These are phyloP conservation scores for Blastocystis sp. DNA, from an alignment of 352 stramenopile genomes.

Conservation along the genomic window DNA sequence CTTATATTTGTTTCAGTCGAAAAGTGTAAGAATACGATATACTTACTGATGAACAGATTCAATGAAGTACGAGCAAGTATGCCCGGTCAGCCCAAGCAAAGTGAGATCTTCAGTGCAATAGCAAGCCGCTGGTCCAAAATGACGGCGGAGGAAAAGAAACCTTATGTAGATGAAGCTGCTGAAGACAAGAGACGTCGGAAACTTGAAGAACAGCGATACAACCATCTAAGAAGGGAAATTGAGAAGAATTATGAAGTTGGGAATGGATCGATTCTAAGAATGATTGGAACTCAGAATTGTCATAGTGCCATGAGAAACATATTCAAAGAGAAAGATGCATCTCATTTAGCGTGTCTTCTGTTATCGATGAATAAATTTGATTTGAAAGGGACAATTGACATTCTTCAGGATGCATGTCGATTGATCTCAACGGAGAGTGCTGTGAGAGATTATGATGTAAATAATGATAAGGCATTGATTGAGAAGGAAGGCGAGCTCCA, in stretches of 20 bases:
- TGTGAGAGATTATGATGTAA: not conserved
- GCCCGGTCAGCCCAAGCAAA: constrained; percentile 22
- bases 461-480: not conserved
- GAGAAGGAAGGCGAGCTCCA: not conserved
- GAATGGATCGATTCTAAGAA: not conserved
- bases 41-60: not conserved
- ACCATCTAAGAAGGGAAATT: constrained; percentile 19
- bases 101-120: constrained; percentile 64
- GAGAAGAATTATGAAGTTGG: constrained; percentile 31
- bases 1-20: constrained; percentile 63
- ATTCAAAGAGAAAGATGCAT: not conserved
- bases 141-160: constrained; percentile 24
- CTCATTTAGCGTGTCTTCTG: not conserved
- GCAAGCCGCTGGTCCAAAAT: constrained; percentile 15
- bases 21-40: constrained; percentile 23
- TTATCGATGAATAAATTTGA: constrained; percentile 33
- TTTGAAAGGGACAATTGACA: constrained; percentile 31
- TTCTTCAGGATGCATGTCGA: not conserved
- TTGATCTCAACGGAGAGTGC: not conserved
- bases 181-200: constrained; percentile 54
- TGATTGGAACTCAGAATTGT: not conserved
- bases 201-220: constrained; percentile 51
- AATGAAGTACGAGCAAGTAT: constrained; percentile 11
- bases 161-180: constrained; percentile 56
- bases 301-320: not conserved